These are phyloP conservation scores for Eremothecium cymbalariae DNA, from an alignment of 1,139 yeast genomes.

Conservation along the genomic window DNA sequence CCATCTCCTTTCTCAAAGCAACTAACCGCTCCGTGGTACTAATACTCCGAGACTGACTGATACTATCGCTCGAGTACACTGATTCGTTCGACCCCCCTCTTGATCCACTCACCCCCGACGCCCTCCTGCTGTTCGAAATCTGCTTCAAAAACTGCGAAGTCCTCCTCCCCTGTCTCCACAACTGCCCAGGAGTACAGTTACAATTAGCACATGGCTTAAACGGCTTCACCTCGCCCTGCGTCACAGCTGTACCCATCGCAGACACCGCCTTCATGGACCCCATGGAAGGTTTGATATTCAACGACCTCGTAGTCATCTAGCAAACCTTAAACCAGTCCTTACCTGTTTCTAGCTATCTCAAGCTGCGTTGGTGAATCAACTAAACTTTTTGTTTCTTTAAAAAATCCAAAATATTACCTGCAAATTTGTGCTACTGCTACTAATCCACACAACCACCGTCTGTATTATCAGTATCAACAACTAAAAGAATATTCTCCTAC, in stretches of 20 bases:
- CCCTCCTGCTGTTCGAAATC: slow-evolving; percentile 21
- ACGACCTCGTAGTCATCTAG: slow-evolving; percentile 13
- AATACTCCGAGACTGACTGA: slow-evolving; percentile 37
- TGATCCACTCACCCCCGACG: slow-evolving; percentile 8
- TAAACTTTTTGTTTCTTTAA: no score
- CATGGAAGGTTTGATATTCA: slow-evolving; percentile 13
- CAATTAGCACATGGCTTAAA: slow-evolving; percentile 57
- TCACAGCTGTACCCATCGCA: slow-evolving; percentile 8
- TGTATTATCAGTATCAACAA: no score
- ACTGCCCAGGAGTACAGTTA: slow-evolving; percentile 73
- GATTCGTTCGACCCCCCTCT: slow-evolving; percentile 28
- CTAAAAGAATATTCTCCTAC: no score
- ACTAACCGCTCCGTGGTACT: slow-evolving; percentile 55
- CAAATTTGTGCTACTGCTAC: no score
- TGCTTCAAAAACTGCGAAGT: slow-evolving; percentile 38
- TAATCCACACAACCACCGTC: no score
- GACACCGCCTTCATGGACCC: slow-evolving; percentile 15
- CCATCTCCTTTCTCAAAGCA: slow-evolving; percentile 59
- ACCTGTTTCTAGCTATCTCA: no score
- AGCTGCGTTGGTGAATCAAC: no score
- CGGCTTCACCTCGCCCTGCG: slow-evolving; percentile 14
- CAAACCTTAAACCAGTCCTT: no score
- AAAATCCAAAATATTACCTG: no score
- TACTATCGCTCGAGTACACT: slow-evolving; percentile 34
- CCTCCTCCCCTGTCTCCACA: slow-evolving; percentile 56